phyloP scores from a whole-genome alignment of 1,284 basidiomycete genomes.

The Phlebopus sp. region DNA sequence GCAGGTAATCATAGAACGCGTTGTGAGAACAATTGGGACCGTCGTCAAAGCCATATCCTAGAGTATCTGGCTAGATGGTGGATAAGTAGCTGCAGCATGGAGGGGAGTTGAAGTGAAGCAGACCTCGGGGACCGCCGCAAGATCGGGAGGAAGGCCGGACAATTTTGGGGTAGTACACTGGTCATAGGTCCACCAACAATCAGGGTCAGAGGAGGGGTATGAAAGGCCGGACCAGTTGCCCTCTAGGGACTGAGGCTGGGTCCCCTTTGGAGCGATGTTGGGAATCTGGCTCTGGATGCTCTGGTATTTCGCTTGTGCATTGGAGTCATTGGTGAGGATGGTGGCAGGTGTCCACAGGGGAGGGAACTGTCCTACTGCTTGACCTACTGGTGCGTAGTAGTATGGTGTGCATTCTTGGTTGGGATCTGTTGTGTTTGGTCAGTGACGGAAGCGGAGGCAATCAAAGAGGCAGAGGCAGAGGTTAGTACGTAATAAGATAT shows the following conservation, averaged over 20 bases:
- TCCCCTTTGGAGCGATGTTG: conserved; percentile 39
- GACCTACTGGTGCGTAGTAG: conserved; percentile 39
- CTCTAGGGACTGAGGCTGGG: conserved; percentile 19
- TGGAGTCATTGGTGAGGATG: conserved; percentile 44
- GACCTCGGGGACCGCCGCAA: conserved; percentile 60
- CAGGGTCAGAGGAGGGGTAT: conserved; percentile 38
- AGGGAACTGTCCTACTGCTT: conserved; percentile 43
- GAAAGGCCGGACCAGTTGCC: conserved; percentile 36
- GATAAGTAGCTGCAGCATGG: background rate
- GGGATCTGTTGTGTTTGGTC: conserved; percentile 24
- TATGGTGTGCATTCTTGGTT: conserved; percentile 42
- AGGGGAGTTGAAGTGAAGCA: background rate
- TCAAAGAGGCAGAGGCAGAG: background rate
- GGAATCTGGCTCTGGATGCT: conserved; percentile 30
- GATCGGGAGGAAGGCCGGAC: conserved; percentile 46
- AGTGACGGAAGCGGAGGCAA: background rate
- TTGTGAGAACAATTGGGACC: conserved; percentile 74
- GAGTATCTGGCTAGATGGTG: conserved; percentile 48
- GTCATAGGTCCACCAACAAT: conserved; percentile 59
- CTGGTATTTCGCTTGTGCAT: conserved; percentile 41
- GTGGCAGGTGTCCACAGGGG: conserved; percentile 42
- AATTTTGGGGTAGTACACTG: conserved; percentile 58
- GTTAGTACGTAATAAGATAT: background rate
- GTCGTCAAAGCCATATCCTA: conserved; percentile 65
- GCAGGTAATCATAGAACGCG: conserved; percentile 61